A percentile compares a stretch with the other conserved stretches of the same genome.
Evolutionary conservation across 345 rosid genomes (phyloP).

Genomic region (Trapa incisa): DNA sequence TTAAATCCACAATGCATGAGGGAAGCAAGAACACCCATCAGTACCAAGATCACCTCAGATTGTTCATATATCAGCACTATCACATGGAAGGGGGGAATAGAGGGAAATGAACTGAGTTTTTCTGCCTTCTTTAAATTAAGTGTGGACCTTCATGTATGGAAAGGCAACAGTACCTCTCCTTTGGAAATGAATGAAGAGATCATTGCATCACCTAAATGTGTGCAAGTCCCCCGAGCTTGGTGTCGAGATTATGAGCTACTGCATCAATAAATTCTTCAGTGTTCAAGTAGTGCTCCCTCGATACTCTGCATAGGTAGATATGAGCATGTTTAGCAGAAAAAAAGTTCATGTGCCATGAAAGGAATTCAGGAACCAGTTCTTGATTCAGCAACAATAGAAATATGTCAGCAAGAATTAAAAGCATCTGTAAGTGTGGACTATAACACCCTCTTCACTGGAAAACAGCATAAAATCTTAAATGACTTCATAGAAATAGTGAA

Average conservation of each 20-base stretch:
- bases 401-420: not conserved
- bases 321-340: not conserved
- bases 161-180: not conserved
- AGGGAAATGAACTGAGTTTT: not conserved
- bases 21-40: too few species aligned
- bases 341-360: too few species aligned
- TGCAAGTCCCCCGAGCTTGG: slow-evolving; percentile 38
- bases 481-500: not conserved
- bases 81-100: not conserved
- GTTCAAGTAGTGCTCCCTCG: slow-evolving; percentile 54
- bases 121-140: not conserved
- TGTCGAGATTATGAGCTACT: slow-evolving; percentile 45
- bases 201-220: slow-evolving; percentile 12
- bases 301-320: slow-evolving; percentile 39
- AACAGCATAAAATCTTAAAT: not conserved
- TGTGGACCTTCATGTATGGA: not conserved
- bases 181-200: not conserved
- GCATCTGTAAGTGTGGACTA: not conserved
- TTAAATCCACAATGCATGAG: too few species aligned
- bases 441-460: not conserved
- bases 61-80: not conserved
- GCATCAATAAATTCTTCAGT: slow-evolving; percentile 85
- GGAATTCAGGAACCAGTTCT: too few species aligned
- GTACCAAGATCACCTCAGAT: too few species aligned
- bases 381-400: too few species aligned